Evolutionary conservation across 371 early-diverging fungal genomes (phyloP).

Genomic region (Fennellomyces sp.): DNA sequence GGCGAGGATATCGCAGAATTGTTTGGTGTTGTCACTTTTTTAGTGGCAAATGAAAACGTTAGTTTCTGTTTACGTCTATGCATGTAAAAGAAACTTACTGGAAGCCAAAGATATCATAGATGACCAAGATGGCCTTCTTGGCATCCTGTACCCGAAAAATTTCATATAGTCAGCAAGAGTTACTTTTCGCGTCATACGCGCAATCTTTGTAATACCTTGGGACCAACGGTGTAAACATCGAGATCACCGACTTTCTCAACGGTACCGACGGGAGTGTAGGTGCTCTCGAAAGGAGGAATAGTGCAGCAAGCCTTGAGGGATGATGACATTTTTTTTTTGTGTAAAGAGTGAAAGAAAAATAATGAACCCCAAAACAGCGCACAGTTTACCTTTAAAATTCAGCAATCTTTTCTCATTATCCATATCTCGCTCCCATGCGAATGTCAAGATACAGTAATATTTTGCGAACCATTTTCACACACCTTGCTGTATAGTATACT

Average conservation of each 20-base stretch:
- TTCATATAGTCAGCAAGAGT: no score
- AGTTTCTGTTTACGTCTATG: not conserved
- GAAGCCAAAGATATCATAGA: slow-evolving; percentile 55
- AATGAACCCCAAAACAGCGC: not conserved
- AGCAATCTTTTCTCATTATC: no score
- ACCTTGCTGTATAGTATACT: no score
- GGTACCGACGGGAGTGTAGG: slow-evolving; percentile 59
- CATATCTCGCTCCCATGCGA: not conserved
- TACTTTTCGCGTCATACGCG: not conserved
- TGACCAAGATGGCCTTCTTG: slow-evolving; percentile 46
- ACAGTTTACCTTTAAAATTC: not conserved
- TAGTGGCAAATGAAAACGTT: not conserved
- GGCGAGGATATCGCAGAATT: slow-evolving; percentile 69
- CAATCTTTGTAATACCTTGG: slow-evolving; percentile 16
- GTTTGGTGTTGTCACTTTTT: slow-evolving; percentile 51
- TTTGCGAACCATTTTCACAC: no score
- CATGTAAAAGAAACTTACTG: slow-evolving; percentile 22
- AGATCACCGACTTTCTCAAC: slow-evolving; percentile 45
- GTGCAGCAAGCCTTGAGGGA: slow-evolving; percentile 62
- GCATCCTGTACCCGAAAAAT: slow-evolving; percentile 33
- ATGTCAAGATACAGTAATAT: not conserved
- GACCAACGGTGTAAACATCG: slow-evolving; percentile 38
- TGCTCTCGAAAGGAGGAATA: slow-evolving; percentile 61
- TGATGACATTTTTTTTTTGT: slow-evolving; percentile 38
- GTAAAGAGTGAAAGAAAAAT: not conserved